Evolutionary conservation across 495 filamentous ascomycete species (phyloP), one percentile per base, ranked within the genome.

Genomic region (Amphirosellinia nigrospora): DNA sequence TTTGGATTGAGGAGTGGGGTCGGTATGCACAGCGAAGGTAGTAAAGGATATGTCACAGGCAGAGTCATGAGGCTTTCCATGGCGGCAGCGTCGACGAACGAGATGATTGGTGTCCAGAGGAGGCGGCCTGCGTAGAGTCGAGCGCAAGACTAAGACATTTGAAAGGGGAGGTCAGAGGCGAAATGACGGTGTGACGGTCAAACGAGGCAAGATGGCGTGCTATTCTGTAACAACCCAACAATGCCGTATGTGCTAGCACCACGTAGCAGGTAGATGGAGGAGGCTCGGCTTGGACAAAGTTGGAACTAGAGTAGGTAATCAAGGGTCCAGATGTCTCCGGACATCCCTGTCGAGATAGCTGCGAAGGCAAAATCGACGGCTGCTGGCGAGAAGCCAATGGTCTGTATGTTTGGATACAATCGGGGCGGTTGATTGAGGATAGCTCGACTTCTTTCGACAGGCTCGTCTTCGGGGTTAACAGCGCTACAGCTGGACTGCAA

Each of bases 141-240:
- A 34, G 13, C 3, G 34, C n/a, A 21, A 43, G 41, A 39, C 45
- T 61, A 61, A 23, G 34, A 16, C 32, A 62, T 69, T 69, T 68
- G 53, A 68, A 13, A 46, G 34, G 46, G 32, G 45, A 19, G 50
- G 36, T 11, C n/a, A 19, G 43, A 55, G 66, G 32, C 38, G 45
- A 61, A 62, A 43, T 38, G 56, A 53, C 66, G 66, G 56, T 62
- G 43, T 69, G 66, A 62, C 55, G 66, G 55, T 53, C 45, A 41
- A 59, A 52, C n/a, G 56, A 62, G 45, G 66, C 43, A 23, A 50
- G 56, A 62, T 69, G 66, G 66, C 66, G 66, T 69, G 66, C 66
- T 69, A 59, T 30, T 62, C 63, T 53, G 63, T 36, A 43, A 64
- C 61, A 34, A 19, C 13, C 28, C 26, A 26, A 16, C 16, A 61